These are phyloP conservation scores for Boeremia lycopersici DNA, from an alignment of 2,329 filamentous ascomycete species.

Conservation along the genomic window DNA sequence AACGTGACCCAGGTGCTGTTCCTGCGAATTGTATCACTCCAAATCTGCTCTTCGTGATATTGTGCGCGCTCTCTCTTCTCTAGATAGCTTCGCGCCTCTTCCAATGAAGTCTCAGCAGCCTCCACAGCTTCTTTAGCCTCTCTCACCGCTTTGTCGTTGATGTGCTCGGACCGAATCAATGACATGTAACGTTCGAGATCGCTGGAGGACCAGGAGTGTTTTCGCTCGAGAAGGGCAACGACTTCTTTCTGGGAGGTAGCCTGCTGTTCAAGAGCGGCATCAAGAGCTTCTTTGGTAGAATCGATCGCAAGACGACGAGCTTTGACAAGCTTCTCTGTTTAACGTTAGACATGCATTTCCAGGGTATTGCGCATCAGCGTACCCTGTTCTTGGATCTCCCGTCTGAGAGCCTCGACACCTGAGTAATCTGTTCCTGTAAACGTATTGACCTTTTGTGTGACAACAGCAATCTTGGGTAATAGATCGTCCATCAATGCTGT, in stretches of 20 bases:
- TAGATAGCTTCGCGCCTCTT: conserved; percentile 75
- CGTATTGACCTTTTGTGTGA: conserved; percentile 88
- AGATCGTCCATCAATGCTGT: conserved; percentile 84
- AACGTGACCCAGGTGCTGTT: conserved; percentile 99
- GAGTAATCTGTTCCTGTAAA: conserved; percentile 87
- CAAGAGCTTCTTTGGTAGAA: conserved; percentile 75
- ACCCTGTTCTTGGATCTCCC: conserved; percentile 73
- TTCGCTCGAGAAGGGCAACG: conserved; percentile 88
- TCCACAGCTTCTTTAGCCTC: conserved; percentile 74
- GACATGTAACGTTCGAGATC: conserved; percentile 95
- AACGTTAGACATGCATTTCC: conserved; percentile 12
- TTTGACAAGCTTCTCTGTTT: conserved; percentile 63
- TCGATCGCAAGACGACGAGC: conserved; percentile 67
- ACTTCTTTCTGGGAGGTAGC: conserved; percentile 94
- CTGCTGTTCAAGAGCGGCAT: conserved; percentile 80
- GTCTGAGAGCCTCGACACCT: conserved; percentile 84
- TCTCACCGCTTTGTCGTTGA: conserved; percentile 84
- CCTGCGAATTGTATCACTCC: conserved; percentile 94
- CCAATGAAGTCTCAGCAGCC: conserved; percentile 77
- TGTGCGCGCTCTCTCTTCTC: conserved; percentile 84
- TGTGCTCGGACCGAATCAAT: conserved; percentile 89
- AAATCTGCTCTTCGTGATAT: conserved; percentile 99
- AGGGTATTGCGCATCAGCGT: conserved; percentile 17
- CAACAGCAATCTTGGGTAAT: conserved; percentile 81
- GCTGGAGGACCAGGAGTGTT: conserved; percentile 84